Evolutionary conservation across 179 eudicot species (phyloP), one percentile per base, ranked within the genome.

Genomic region (Silene coronaria): DNA sequence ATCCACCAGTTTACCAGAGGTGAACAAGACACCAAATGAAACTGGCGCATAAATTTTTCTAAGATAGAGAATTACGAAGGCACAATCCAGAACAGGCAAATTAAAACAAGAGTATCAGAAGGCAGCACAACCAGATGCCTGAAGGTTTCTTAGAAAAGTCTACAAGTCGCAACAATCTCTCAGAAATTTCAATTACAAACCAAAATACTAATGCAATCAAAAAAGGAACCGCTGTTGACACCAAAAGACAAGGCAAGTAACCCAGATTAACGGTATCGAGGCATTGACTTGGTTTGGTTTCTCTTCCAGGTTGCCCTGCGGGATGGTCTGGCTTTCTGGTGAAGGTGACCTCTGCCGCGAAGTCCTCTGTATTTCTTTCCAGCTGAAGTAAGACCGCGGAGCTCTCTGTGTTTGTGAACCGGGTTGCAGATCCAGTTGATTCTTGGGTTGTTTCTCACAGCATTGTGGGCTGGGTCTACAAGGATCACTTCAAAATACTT

Each of bases 281-380:
- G 87, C 27, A 90, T 85, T 0, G 93, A 89, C 21, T 87, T 84
- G n/a, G 93, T 87, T 79, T 89, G 86, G 91, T 91, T 87, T 80
- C 91, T 89, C 86, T 91, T 89, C 96, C 93, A 89, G 77, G 90
- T 91, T 10, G 93, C 93, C 73, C 93, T 85, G 80, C 91, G 83
- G 10, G 93, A 89, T 0, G 96, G 96, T 27, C 93, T 79, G 32
- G 82, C 83, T 79, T 91, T 86, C 88, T 89, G 96, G 85, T 91
- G 79, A 72, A 78, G 67, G 66, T 90, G 96, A 4, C 96, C 93
- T 61, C 75, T 90, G 26, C 93, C 93, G 12, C 90, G 85, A 17
- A 89, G 91, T 70, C 96, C 93, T 64, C 93, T 90, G 93, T 86
- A 83, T 67, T 87, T 87, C 88, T 90, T 89, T 5, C 96, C 93